Evolutionary conservation across 495 filamentous ascomycete genomes (phyloP), one percentile per base, ranked within the genome.

Genomic region (Penicillium daleae): DNA sequence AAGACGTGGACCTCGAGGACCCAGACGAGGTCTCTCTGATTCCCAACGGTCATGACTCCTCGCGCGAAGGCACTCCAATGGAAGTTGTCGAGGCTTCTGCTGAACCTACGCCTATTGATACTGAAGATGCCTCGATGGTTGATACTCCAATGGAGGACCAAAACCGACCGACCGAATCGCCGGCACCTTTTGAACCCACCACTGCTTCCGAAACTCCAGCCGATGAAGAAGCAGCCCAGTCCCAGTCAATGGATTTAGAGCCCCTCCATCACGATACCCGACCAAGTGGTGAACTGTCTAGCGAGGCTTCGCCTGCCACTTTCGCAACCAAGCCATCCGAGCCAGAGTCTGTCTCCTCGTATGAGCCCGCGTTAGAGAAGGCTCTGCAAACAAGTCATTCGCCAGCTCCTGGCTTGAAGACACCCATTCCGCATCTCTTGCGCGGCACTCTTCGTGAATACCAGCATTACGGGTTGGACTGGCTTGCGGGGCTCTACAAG

Each of bases 381-480:
- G 61, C 64, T 22, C 59, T 70, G 19, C 73, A 75, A 62, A 29
- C 70, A 24, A 70, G 61, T 24, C 66, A 78, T 53, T 76, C 74
- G 5, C 71, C 74, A 29, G 69, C 66, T 22, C 73, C 77, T 62
- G 77, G 78, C 5, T 71, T 85, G 21, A 89, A 87, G 66, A 96
- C 91, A 0, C 88, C 90, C 4, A 84, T 97, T 56, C 94, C 95
- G 0, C 91, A 91, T 61, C 82, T 98, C n/a, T 79, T 99, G 2
- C 87, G 96, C 63, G 96, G 96, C 15, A 96, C 87, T 2, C 81
- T 99, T 17, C 91, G 96, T 74, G 93, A 97, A 75, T 99, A 99
- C 68, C 96, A 99, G 63, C 96, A 98, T 68, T 90, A 89, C 72
- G 96, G 96, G 10, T 79, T 99, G 15, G 96, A 99, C 69, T 99